phyloP scores from a whole-genome alignment of 2,329 filamentous ascomycete species.

The Dactylella cylindrospora region DNA sequence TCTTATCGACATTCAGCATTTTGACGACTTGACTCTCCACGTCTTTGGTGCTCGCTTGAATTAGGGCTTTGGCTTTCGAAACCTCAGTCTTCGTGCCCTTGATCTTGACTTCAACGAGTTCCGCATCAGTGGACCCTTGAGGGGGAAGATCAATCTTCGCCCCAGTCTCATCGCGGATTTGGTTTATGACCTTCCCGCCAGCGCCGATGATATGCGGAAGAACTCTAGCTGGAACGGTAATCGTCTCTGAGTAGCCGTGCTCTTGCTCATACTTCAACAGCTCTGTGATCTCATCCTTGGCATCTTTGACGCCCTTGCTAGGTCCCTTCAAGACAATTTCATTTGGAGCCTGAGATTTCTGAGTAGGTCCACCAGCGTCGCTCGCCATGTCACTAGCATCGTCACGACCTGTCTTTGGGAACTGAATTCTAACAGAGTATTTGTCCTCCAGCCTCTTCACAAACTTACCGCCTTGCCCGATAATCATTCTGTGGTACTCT shows the following conservation, averaged over 20 bases:
- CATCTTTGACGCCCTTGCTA: conserved; percentile 87
- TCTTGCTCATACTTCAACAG: conserved; percentile 87
- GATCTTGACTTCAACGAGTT: conserved; percentile 76
- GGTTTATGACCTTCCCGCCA: conserved; percentile 86
- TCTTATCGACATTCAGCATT: conserved; percentile 88
- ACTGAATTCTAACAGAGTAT: conserved; percentile 93
- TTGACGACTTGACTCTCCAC: conserved; percentile 89
- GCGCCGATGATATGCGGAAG: conserved; percentile 91
- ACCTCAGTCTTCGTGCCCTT: conserved; percentile 92
- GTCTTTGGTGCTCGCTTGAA: conserved; percentile 75
- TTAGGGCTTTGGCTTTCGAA: conserved; percentile 82
- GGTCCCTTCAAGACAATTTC: conserved; percentile 90
- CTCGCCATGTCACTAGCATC: conserved; percentile 69
- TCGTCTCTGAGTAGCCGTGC: conserved; percentile 74
- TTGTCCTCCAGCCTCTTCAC: conserved; percentile 90
- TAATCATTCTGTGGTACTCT: conserved; percentile 90
- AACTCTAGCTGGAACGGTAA: conserved; percentile 87
- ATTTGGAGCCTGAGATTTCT: conserved; percentile 74
- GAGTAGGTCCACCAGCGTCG: conserved; percentile 62
- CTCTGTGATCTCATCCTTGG: conserved; percentile 85
- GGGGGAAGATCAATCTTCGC: conserved; percentile 85
- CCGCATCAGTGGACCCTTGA: conserved; percentile 44
- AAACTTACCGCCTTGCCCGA: conserved; percentile 81
- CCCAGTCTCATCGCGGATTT: conserved; percentile 78
- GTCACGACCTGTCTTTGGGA: conserved; percentile 73